Evolutionary conservation across 1,284 basidiomycete species (phyloP).

Genomic region (Cryptococcus amylolentus): DNA sequence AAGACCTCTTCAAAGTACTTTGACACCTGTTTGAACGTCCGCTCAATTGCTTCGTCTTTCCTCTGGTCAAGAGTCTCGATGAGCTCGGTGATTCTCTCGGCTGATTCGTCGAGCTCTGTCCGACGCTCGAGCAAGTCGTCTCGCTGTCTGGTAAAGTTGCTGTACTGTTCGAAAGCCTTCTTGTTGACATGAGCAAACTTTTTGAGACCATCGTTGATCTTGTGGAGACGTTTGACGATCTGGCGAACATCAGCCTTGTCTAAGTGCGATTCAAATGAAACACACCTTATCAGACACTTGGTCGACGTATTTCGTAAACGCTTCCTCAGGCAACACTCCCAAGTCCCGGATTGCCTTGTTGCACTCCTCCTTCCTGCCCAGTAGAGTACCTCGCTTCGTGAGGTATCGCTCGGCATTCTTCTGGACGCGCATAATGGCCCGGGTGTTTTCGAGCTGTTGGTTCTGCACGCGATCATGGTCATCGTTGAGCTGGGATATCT

Average conservation of each 20-base stretch:
- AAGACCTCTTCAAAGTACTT: slow-evolving; percentile 97
- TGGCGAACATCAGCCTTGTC: slow-evolving; percentile 41
- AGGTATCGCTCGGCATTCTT: slow-evolving; percentile 93
- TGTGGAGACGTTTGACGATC: slow-evolving; percentile 86
- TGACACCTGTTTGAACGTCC: slow-evolving; percentile 96
- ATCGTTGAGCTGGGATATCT: slow-evolving; percentile 64
- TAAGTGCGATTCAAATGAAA: slow-evolving; percentile 4
- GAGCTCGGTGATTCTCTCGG: slow-evolving; percentile 86
- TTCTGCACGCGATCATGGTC: slow-evolving; percentile 72
- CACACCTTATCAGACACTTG: slow-evolving; percentile 76
- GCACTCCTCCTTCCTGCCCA: slow-evolving; percentile 82
- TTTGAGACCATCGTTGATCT: slow-evolving; percentile 85
- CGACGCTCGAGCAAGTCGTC: slow-evolving; percentile 83
- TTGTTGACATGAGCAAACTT: slow-evolving; percentile 99
- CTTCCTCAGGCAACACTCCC: slow-evolving; percentile 94
- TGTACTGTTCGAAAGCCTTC: slow-evolving; percentile 98
- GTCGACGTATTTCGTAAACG: slow-evolving; percentile 88
- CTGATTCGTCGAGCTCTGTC: slow-evolving; percentile 85
- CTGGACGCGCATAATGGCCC: slow-evolving; percentile 80
- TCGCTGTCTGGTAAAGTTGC: slow-evolving; percentile 94
- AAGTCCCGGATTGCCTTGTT: slow-evolving; percentile 92
- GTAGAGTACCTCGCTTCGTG: slow-evolving; percentile 80
- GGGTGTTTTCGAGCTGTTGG: slow-evolving; percentile 78
- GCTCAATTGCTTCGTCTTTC: slow-evolving; percentile 97
- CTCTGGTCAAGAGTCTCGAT: slow-evolving; percentile 91